Percentiles rank a stretch among this genome's conserved stretches.
phyloP scores from a whole-genome alignment of 192 early-diverging fungal genomes.

The Rhizophagus sp. region DNA sequence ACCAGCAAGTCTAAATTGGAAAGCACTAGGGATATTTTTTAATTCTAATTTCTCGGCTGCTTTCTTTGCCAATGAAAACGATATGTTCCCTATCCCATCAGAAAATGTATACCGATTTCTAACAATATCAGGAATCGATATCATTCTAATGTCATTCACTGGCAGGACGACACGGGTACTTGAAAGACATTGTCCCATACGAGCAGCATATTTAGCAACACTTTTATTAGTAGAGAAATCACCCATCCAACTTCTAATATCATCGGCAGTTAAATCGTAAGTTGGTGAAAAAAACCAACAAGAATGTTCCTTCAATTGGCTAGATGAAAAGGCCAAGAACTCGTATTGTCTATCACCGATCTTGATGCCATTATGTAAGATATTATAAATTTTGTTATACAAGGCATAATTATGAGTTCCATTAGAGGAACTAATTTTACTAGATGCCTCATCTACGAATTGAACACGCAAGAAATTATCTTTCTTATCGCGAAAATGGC shows the following conservation, averaged over 20 bases:
- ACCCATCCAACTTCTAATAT: slow-evolving; percentile 71
- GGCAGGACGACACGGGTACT: slow-evolving; percentile 58
- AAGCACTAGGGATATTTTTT: slow-evolving; percentile 51
- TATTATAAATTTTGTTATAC: slow-evolving; percentile 54
- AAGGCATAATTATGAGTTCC: slow-evolving; percentile 39
- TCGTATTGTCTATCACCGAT: slow-evolving; percentile 58
- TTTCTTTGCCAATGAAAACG: slow-evolving; percentile 43
- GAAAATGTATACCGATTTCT: slow-evolving; percentile 63
- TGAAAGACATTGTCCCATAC: slow-evolving; percentile 76
- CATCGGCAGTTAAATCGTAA: slow-evolving; percentile 42
- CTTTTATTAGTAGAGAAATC: slow-evolving; percentile 61
- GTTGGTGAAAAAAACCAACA: slow-evolving; percentile 74
- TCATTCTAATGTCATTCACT: slow-evolving; percentile 40
- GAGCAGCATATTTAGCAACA: slow-evolving; percentile 69
- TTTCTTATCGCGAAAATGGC: slow-evolving; percentile 49
- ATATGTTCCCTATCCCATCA: slow-evolving; percentile 75
- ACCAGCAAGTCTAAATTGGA: slow-evolving; percentile 72
- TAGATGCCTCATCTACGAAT: slow-evolving; percentile 65
- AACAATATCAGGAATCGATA: slow-evolving; percentile 57
- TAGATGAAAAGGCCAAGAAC: slow-evolving; percentile 66
- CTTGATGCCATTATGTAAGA: slow-evolving; percentile 50
- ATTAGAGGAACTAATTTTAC: slow-evolving; percentile 37
- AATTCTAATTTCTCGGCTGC: slow-evolving; percentile 45
- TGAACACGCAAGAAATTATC: slow-evolving; percentile 71
- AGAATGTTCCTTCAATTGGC: slow-evolving; percentile 61